Evolutionary conservation across 2,329 filamentous ascomycete genomes (phyloP), one percentile per base, ranked within the genome.

Genomic region (Fusarium chlamydosporum): DNA sequence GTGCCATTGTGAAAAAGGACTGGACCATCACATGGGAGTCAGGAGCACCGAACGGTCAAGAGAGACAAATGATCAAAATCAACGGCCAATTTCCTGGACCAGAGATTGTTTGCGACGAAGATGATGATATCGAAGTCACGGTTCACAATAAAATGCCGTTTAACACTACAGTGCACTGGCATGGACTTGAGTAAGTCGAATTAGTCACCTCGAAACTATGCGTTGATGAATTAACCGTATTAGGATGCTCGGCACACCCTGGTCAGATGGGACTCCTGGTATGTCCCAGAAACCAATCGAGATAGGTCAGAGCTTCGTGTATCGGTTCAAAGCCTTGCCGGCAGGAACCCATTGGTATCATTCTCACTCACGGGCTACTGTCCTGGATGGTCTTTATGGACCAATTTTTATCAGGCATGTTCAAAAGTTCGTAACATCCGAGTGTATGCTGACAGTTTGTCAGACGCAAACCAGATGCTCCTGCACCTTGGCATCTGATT

Each of bases 31-130:
- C 45, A 29, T 57, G 54, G 54, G 54, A 57, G 6, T 37, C 37
- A 6, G 54, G 54, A 34, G 54, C 54, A 33, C 55, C 55, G n/a
- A 57, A 57, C 15, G 54, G 54, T 7, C 54, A 57, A 29, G 54
- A 57, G 37, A 27, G 54, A 16, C 46, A 57, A 6, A 57, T 57
- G 45, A 57, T 57, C 37, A 57, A 57, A 23, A 57, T 57, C 20
- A 57, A 57, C 43, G 29, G 38, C 13, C 54, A 57, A 34, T 57
- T 57, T 16, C 54, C 54, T 7, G 54, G 45, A 15, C 54, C 54
- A 9, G 23, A 29, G 7, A 34, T 57, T 43, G 11, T 57, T 7
- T 57, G 45, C n/a, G 45, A 57, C 13, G 54, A 57, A 37, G 54
- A 57, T 20, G 54, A 57, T 23, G 45, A 57, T 31, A 50, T 51